A percentile compares a stretch with the other conserved stretches of the same genome.
Conservation (phyloP, 2,329 filamentous ascomycete genomes). For the Xylaria sp. region DNA sequence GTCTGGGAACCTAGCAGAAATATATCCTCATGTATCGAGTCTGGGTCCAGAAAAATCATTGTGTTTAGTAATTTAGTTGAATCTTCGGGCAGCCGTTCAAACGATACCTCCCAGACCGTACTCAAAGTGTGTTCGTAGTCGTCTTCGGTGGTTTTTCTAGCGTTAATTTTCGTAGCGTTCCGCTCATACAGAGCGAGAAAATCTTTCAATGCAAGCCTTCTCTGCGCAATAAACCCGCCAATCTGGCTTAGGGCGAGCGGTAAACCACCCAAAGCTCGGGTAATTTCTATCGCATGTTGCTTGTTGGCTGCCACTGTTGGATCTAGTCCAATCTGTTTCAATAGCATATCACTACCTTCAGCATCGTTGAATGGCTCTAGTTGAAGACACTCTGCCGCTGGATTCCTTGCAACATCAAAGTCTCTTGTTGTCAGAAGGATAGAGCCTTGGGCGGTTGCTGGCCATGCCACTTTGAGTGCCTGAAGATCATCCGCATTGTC, state of each 20-base stretch:
- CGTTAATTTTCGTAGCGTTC: no score
- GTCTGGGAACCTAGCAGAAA: constrained; percentile 35
- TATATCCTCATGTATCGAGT: constrained; percentile 43
- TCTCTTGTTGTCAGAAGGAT: constrained; percentile 34
- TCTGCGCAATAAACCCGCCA: no score
- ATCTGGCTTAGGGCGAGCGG: no score
- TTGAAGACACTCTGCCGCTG: constrained; percentile 14
- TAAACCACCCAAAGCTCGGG: no score
- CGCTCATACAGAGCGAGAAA: no score
- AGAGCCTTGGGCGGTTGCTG: constrained; percentile 32
- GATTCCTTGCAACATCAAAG: constrained; percentile 25
- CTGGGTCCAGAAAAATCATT: constrained; percentile 46
- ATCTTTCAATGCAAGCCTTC: no score
- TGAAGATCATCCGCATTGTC: constrained; percentile 47
- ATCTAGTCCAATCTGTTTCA: constrained; percentile 42
- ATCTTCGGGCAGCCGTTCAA: constrained; percentile 40
- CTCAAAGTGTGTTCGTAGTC: no score
- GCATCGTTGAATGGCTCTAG: constrained; percentile 25
- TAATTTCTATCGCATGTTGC: no score
- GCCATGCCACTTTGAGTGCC: constrained; percentile 43
- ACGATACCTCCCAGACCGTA: constrained; percentile 46
- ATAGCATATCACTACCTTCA: constrained; percentile 40
- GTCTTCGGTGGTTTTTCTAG: no score
- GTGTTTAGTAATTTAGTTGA: constrained; percentile 41
- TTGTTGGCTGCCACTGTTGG: constrained; percentile 32